Evolutionary conservation across 2,329 filamentous ascomycete genomes (phyloP), one percentile per base, ranked within the genome.

Genomic region (Xylaria sp.): DNA sequence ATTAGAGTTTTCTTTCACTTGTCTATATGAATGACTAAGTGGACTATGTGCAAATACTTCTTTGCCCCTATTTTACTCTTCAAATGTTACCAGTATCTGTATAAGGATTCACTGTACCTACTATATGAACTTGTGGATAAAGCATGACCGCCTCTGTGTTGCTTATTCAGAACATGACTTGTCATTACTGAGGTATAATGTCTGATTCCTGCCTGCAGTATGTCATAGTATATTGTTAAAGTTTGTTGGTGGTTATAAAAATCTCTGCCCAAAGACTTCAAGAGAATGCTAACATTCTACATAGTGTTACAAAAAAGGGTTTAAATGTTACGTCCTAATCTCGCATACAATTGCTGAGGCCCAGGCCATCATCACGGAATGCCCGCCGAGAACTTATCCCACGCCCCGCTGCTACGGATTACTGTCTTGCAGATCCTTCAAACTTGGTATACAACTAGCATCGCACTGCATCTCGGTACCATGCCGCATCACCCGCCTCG

Each of bases 401-500:
- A 44, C 20, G 15, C 33, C 33, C 59, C 49, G 17, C 59, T 49
- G 44, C 59, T 11, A 6, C 48, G 49, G 59, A 63, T 63, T 28
- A 53, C 11, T 38, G 53, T 28, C 53, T 38, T 40, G 53, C 33
- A 56, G 38, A n/a, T 53, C 7, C 26, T 23, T 11, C 28, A 28
- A 28, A 28, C 28, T 28, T 28, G 5, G 3, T 33, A 33, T 38
- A 13, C 36, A 2, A 33, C 4, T 38, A 11, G 36, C n/a, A 33
- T 26, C 15, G 17, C 49, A 26, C 17, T 44, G 62, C 33, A 59
- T 59, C 62, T 65, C 44, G 54, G 62, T 51, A 51, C 62, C 62
- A 23, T 46, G 13, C 40, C 28, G 26, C 33, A 26, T 63, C 51
- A 17, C n/a, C 40, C 40, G 38, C 49, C 60, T 23, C 26, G 26